Evolutionary conservation across 2,329 filamentous ascomycete genomes (phyloP).

Genomic region (Parafenestella ontariensis): DNA sequence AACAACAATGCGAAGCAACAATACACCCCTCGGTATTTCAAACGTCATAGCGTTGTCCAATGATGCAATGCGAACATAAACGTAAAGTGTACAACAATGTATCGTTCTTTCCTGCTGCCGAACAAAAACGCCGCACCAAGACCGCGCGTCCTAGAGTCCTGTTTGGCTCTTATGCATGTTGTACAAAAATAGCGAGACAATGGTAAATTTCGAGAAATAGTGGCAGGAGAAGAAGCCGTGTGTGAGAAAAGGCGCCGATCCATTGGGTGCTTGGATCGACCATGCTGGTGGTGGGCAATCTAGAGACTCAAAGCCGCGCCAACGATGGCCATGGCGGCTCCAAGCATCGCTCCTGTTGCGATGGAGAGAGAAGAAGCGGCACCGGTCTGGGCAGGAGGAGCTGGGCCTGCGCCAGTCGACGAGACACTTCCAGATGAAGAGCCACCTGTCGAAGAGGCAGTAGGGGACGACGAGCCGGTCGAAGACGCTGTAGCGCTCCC

Average conservation of each 20-base stretch:
- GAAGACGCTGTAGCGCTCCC: not conserved
- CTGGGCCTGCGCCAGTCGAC: slow-evolving; percentile 8
- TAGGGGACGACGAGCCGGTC: not conserved
- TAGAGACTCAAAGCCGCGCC: slow-evolving; percentile 22
- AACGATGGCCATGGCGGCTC: slow-evolving; percentile 10
- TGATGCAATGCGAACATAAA: slow-evolving; percentile 2
- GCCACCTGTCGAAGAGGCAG: not conserved
- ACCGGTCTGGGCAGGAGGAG: slow-evolving; percentile 21
- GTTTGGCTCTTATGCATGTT: slow-evolving; percentile 2
- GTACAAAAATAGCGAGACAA: not conserved
- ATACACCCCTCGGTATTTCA: not conserved
- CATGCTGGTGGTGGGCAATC: not conserved
- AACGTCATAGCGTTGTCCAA: not conserved
- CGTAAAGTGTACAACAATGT: slow-evolving; percentile 1
- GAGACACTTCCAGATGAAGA: slow-evolving; percentile 3
- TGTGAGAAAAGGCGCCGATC: not conserved
- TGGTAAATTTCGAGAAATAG: not conserved
- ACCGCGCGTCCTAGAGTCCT: slow-evolving; percentile 1
- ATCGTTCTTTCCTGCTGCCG: not conserved
- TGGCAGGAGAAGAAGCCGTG: not conserved
- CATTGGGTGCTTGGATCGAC: not conserved
- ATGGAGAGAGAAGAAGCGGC: slow-evolving; percentile 4
- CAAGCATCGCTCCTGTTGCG: slow-evolving; percentile 9
- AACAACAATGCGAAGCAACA: not conserved
- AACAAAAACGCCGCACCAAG: not conserved